Conservation (phyloP, 2,329 filamentous ascomycete species). For the Atkinsonella hypoxylon region DNA sequence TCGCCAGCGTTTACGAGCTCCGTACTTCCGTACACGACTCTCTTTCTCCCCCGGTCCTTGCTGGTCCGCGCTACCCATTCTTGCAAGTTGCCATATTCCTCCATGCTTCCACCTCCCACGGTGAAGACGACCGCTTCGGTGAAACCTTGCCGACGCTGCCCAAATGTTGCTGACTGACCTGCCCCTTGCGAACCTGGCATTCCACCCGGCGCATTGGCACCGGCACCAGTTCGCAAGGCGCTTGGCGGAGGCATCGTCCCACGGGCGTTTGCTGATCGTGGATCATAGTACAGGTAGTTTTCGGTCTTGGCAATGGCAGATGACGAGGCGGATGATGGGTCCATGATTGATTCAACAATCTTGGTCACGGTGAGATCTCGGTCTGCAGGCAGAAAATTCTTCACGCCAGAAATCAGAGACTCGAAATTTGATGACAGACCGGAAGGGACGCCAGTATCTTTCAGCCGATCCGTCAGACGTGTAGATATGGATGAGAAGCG, state of each 20-base stretch:
- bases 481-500: conserved; percentile 88
- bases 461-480: conserved; percentile 84
- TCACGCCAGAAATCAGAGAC: conserved; percentile 87
- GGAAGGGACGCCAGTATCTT: conserved; percentile 70
- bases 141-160: conserved; percentile 80
- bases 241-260: conserved; percentile 81
- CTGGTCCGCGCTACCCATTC: conserved; percentile 82
- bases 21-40: conserved; percentile 91
- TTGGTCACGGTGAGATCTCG: conserved; percentile 94
- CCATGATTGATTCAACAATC: conserved; percentile 97
- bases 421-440: conserved; percentile 71
- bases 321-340: conserved; percentile 77
- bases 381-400: conserved; percentile 94
- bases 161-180: conserved; percentile 75
- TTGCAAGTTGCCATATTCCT: conserved; percentile 94
- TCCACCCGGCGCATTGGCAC: conserved; percentile 32
- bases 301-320: conserved; percentile 94
- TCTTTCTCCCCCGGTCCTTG: conserved; percentile 54
- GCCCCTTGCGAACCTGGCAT: conserved; percentile 37
- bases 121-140: conserved; percentile 89
- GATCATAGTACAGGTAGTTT: conserved; percentile 94
- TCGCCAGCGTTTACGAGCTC: conserved; percentile 61
- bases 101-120: conserved; percentile 93
- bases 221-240: conserved; percentile 34
- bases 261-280: conserved; percentile 80